phyloP scores from a whole-genome alignment of 148 eudicot species.

The Hydrangea macrophylla region DNA sequence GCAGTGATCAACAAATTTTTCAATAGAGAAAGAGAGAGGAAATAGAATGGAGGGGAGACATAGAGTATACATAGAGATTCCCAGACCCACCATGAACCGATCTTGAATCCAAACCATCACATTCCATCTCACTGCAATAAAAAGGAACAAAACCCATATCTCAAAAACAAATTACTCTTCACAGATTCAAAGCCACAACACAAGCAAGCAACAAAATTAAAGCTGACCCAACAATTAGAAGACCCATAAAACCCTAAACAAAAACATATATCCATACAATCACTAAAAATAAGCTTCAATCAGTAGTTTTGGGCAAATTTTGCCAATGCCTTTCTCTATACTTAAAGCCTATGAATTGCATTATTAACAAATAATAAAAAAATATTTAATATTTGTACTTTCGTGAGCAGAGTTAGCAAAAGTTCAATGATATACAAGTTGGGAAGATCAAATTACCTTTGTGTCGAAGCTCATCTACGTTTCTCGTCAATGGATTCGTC shows the following conservation, averaged over 20 bases:
- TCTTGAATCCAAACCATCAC: slow-evolving; percentile 7
- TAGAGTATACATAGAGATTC: too few species aligned
- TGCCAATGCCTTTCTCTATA: slow-evolving; percentile 6
- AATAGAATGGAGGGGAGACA: too few species aligned
- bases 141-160: slow-evolving; percentile 3
- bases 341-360: neutral
- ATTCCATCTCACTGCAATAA: slow-evolving; percentile 9
- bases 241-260: slow-evolving; percentile 8
- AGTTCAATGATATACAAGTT: neutral
- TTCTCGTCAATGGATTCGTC: neutral
- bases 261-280: neutral
- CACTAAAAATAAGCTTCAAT: neutral
- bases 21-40: too few species aligned
- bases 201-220: neutral
- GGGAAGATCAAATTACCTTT: slow-evolving; percentile 21
- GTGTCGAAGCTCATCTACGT: neutral
- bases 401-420: neutral
- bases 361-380: neutral
- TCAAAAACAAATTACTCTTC: neutral
- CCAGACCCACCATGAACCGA: slow-evolving; percentile 11
- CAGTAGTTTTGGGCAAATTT: neutral
- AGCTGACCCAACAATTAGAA: neutral
- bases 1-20: too few species aligned
- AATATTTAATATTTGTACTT: neutral
- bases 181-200: neutral